phyloP scores from a whole-genome alignment of 805 yeast genomes.

The Hyphopichia homilentoma region DNA sequence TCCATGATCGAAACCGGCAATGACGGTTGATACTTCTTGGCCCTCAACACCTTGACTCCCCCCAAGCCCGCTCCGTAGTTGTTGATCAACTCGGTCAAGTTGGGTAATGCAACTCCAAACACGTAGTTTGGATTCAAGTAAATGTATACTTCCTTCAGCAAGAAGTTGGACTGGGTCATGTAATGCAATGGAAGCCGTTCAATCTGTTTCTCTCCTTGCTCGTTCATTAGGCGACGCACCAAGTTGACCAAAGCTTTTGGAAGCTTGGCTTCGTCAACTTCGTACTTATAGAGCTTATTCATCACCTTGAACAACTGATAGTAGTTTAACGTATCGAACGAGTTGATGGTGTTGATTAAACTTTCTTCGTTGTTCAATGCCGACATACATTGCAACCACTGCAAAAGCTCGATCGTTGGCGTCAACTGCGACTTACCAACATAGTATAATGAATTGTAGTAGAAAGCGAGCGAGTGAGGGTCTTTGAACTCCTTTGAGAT shows the following conservation, averaged over 20 bases:
- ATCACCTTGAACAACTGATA: slow-evolving; percentile 66
- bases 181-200: slow-evolving; percentile 24
- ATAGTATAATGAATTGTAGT: slow-evolving; percentile 59
- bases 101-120: slow-evolving; percentile 65
- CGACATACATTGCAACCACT: slow-evolving; percentile 87
- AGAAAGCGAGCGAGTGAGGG: slow-evolving; percentile 52
- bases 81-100: slow-evolving; percentile 65
- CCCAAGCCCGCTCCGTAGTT: slow-evolving; percentile 77
- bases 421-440: slow-evolving; percentile 65
- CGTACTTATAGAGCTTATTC: slow-evolving; percentile 72
- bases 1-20: slow-evolving; percentile 70
- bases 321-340: slow-evolving; percentile 59
- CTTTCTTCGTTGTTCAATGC: slow-evolving; percentile 64
- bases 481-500: slow-evolving; percentile 20
- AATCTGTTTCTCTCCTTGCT: slow-evolving; percentile 38
- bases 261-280: slow-evolving; percentile 71
- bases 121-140: slow-evolving; percentile 51
- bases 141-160: slow-evolving; percentile 39
- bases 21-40: slow-evolving; percentile 63
- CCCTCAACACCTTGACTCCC: slow-evolving; percentile 51
- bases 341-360: slow-evolving; percentile 48
- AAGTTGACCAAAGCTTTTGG: slow-evolving; percentile 34
- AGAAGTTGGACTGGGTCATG: slow-evolving; percentile 37
- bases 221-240: slow-evolving; percentile 27
- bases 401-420: slow-evolving; percentile 75